These are phyloP conservation scores for Centella asiatica DNA, from an alignment of 129 eudicot genomes.

Conservation along the genomic window DNA sequence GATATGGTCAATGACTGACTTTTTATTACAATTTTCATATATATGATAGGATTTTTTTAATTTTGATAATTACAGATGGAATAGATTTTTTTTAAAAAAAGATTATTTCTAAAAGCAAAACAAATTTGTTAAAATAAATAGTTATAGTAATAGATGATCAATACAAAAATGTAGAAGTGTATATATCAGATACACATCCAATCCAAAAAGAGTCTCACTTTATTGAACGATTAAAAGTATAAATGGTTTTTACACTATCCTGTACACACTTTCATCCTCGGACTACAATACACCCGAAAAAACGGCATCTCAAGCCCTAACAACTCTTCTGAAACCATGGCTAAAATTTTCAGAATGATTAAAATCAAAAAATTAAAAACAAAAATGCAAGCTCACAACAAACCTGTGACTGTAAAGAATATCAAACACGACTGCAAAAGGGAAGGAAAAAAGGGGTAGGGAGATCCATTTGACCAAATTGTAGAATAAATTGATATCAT, in stretches of 20 bases:
- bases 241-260: constrained; percentile 35
- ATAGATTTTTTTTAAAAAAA: no score
- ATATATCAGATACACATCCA: no score
- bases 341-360: no score
- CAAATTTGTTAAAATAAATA: background rate
- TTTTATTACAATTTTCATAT: no score
- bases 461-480: constrained; percentile 15
- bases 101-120: no score
- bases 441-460: background rate
- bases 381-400: constrained; percentile 42
- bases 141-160: no score
- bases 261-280: constrained; percentile 46
- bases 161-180: no score
- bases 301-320: constrained; percentile 30
- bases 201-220: constrained; percentile 20
- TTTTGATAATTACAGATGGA: no score
- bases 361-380: constrained; percentile 18
- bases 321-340: constrained; percentile 25
- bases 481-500: constrained; percentile 22
- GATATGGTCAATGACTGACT: no score
- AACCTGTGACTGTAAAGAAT: constrained; percentile 34
- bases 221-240: constrained; percentile 18
- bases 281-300: constrained; percentile 34
- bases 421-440: background rate
- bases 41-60: no score